Evolutionary conservation across 345 rosid genomes (phyloP), one percentile per base, ranked within the genome.

Genomic region (Eutrema japonicum): DNA sequence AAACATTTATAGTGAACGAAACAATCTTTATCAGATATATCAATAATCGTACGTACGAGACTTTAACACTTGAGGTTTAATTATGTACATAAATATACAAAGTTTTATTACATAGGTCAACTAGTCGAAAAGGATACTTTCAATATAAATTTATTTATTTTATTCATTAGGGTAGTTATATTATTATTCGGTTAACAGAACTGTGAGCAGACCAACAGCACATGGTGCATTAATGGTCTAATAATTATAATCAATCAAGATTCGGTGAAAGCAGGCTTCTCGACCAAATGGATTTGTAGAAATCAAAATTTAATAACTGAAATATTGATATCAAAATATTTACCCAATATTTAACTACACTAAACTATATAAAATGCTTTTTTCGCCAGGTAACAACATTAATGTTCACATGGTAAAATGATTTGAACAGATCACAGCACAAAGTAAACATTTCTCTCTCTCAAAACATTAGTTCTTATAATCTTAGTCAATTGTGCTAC

Each of bases 251-350:
- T 46, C 16, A 62, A 45, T 54, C 35, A 59, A 60, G 68, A 75
- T 75, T 68, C 68, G 63, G 48, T 45, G 45, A 61, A 68, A 52
- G 45, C 69, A 68, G 2, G 43, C 73, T 68, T 60, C 63, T 69
- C 79, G 74, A 76, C 79, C 79, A 68, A 68, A 75, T 51, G 29
- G 70, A 75, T 75, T 75, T 61, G 33, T 48, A 27, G 47, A 61
- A 60, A 68, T 75, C 68, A 50, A 66, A 6, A 11, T 56, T 38
- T 57, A 7, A 47, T 64, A 64, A 14, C 10, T 35, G 3, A 22
- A 49, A 60, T 38, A 32, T 50, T 7, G 22, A 27, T 38, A 55
- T 42, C n/a, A 42, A 43, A n/a, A n/a, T n/a, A n/a, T n/a, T n/a
- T n/a, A n/a, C n/a, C 22, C 22, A 62, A 47, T 47, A 29, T 55